Base-by-base conservation (phyloP, 176 grass and related monocot species). In the Musa acuminata region DNA sequence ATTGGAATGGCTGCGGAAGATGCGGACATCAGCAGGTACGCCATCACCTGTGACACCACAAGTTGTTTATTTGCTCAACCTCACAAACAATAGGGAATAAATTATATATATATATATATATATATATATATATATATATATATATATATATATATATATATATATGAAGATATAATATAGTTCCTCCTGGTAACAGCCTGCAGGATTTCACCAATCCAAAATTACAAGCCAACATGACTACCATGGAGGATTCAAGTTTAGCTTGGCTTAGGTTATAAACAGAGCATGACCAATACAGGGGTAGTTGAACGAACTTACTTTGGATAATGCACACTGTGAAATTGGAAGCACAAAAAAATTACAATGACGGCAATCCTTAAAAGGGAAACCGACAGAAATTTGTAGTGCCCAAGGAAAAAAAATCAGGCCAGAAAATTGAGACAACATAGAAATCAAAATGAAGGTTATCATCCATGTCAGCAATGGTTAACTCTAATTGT, bases 1-100 rank as follows among this genome's bases (percentile, higher is more conserved):
- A 94, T 80, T 11, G 95, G 95, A 52, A 99, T 84, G 23, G 95
- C 90, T 0, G 95, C 90, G 0, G 95, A 99, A 8, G 87, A 52
- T 13, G 95, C 84, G 0, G 95, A 99, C 76, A 99, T 91, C 70
- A 94, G 26, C 51, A 99, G 82, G 73, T 99, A 99, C 8, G 95
- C 87, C 1, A 76, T 82, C 62, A 89, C 86, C 95, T 99, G 80
- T 43, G 13, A 25, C 66, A 78, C 8, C 24, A 64, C 27, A 27
- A 53, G 52, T 9, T 80, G 14, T 67, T 52, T 75, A 62, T 14
- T 62, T 62, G 13, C 24, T 29, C 65, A 68, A n/a, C 57, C 57
- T 17, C 57, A 60, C 6, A 60, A 60, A 65, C 9, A 25, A 13
- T 13, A 22, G 1, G 12, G 23, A n/a, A 24, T 4, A 7, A 11